Percentiles rank a stretch among this genome's conserved stretches.
These are phyloP conservation scores for Fusarium redolens DNA, from an alignment of 2,329 filamentous ascomycete species.

Conservation along the genomic window DNA sequence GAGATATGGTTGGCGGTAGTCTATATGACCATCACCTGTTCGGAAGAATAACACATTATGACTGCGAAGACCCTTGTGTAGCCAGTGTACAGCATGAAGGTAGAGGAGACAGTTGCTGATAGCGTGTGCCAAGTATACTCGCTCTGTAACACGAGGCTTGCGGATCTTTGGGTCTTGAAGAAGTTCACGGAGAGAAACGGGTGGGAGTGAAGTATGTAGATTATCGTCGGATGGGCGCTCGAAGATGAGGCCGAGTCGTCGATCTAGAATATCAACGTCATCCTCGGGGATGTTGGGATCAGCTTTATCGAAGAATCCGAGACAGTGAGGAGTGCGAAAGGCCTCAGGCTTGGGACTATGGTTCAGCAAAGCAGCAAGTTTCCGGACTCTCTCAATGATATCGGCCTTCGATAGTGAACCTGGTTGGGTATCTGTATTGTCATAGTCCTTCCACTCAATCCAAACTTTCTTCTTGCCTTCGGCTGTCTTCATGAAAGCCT, in stretches of 20 bases:
- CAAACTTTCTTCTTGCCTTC: slow-evolving; percentile 56
- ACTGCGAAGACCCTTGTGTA: slow-evolving; percentile 68
- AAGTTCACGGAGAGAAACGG: slow-evolving; percentile 61
- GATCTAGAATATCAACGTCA: slow-evolving; percentile 55
- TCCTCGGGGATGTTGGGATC: slow-evolving; percentile 49
- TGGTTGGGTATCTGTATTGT: slow-evolving; percentile 49
- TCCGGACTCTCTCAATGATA: slow-evolving; percentile 58
- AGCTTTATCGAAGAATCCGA: slow-evolving; percentile 62
- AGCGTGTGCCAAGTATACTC: slow-evolving; percentile 62
- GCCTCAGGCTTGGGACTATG: slow-evolving; percentile 60
- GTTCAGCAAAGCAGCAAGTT: slow-evolving; percentile 60
- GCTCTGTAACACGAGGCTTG: slow-evolving; percentile 62
- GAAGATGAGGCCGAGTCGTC: slow-evolving; percentile 65
- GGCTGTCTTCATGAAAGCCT: slow-evolving; percentile 52
- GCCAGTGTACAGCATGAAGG: slow-evolving; percentile 66
- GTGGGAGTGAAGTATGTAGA: slow-evolving; percentile 51
- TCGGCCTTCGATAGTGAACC: slow-evolving; percentile 55
- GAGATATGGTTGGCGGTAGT: slow-evolving; percentile 57
- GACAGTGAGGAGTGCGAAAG: slow-evolving; percentile 62
- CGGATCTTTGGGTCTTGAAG: slow-evolving; percentile 51
- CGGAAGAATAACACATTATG: slow-evolving; percentile 66
- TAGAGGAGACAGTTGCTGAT: slow-evolving; percentile 65
- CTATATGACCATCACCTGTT: slow-evolving; percentile 45
- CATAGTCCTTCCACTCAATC: slow-evolving; percentile 65
- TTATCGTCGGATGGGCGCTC: slow-evolving; percentile 56